These are phyloP conservation scores for Marasmius sp. DNA, from an alignment of 1,284 basidiomycete species.

Conservation along the genomic window DNA sequence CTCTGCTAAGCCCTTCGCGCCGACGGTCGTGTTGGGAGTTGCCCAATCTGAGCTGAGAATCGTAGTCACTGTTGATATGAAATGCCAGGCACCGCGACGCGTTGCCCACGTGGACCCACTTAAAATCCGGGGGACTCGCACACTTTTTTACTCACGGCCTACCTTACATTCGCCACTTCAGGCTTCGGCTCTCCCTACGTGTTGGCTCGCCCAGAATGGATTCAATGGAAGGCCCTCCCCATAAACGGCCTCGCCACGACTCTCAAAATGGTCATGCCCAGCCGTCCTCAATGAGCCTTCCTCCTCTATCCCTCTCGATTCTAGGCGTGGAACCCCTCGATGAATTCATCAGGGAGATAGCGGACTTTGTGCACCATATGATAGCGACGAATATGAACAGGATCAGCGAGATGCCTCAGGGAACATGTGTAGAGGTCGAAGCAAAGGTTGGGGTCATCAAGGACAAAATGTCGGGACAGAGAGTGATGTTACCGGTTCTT, in stretches of 20 bases:
- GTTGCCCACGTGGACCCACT: no score
- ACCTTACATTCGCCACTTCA: background rate
- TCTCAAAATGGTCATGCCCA: background rate
- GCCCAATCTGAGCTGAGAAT: no score
- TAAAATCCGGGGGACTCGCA: no score
- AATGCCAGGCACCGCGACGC: no score
- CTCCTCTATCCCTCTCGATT: constrained; percentile 83
- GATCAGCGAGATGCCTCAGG: constrained; percentile 46
- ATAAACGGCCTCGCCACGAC: background rate
- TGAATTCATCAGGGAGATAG: constrained; percentile 90
- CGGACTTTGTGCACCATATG: constrained; percentile 84
- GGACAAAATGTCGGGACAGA: constrained; percentile 54
- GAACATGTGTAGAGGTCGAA: constrained; percentile 75
- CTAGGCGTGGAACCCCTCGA: constrained; percentile 92
- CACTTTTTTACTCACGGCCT: background rate
- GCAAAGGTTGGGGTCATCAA: constrained; percentile 88
- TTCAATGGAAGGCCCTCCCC: constrained; percentile 5
- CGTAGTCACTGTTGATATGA: no score
- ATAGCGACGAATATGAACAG: constrained; percentile 36
- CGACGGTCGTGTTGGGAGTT: no score
- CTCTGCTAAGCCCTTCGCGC: no score
- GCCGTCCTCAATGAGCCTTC: constrained; percentile 30
- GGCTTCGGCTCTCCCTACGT: no score
- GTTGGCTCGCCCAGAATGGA: background rate
- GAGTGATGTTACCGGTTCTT: constrained; percentile 73